phyloP scores from a whole-genome alignment of 805 yeast species.

The Cyberlindnera maritima region DNA sequence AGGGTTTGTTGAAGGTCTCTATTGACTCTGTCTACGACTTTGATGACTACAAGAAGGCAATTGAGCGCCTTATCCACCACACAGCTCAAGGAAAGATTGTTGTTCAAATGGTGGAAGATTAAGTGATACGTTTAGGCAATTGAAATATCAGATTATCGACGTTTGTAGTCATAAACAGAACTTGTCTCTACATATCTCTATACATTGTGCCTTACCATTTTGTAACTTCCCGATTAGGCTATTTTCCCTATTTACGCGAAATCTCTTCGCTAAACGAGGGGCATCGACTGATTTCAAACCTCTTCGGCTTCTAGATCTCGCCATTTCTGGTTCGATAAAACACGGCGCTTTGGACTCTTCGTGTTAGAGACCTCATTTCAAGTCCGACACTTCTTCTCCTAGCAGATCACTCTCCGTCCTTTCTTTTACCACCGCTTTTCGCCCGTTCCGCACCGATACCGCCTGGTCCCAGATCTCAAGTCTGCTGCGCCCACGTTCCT shows the following conservation, averaged over 20 bases:
- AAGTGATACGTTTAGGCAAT: too few species aligned
- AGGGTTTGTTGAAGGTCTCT: slow-evolving; percentile 40
- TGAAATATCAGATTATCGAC: too few species aligned
- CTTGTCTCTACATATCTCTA: too few species aligned
- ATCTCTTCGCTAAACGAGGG: background rate
- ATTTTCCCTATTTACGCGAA: too few species aligned
- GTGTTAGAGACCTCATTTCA: too few species aligned
- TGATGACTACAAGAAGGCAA: slow-evolving; percentile 50
- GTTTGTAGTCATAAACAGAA: too few species aligned
- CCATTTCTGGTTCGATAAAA: background rate
- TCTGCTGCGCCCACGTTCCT: background rate
- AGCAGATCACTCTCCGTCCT: too few species aligned
- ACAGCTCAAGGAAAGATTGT: slow-evolving; percentile 64
- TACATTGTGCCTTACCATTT: too few species aligned
- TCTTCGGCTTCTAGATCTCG: background rate
- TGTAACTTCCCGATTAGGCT: too few species aligned
- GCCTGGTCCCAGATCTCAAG: background rate
- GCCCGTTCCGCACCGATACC: background rate
- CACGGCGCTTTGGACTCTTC: too few species aligned
- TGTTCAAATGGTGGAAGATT: slow-evolving; percentile 28
- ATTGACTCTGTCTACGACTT: slow-evolving; percentile 52
- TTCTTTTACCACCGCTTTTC: too few species aligned
- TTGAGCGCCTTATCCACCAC: slow-evolving; percentile 43
- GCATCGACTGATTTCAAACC: slow-evolving; percentile 1
- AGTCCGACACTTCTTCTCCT: too few species aligned